A percentile compares a stretch with the other conserved stretches of the same genome.
Evolutionary conservation across 2,329 filamentous ascomycete species (phyloP).

Genomic region (Calonectria pseudoturangicola): DNA sequence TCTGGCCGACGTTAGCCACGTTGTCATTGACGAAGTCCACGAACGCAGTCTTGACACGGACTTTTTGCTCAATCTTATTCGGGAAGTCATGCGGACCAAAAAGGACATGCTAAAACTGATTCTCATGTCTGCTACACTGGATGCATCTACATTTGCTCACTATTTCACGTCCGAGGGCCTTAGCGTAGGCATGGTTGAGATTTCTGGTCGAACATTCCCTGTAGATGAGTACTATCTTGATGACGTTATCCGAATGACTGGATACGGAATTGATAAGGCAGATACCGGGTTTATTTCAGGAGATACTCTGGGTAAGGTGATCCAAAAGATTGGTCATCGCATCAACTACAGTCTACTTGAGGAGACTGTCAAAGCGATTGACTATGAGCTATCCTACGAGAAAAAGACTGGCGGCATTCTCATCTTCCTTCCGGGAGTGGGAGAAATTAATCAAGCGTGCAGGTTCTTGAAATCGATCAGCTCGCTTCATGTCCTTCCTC

Average conservation of each 20-base stretch:
- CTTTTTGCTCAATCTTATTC: slow-evolving; percentile 90
- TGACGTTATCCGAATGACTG: slow-evolving; percentile 87
- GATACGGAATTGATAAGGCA: slow-evolving; percentile 75
- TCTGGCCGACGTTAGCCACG: slow-evolving; percentile 92
- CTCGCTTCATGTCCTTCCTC: slow-evolving; percentile 84
- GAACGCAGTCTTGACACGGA: slow-evolving; percentile 96
- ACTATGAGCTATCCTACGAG: slow-evolving; percentile 80
- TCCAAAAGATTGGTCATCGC: slow-evolving; percentile 84
- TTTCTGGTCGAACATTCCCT: slow-evolving; percentile 90
- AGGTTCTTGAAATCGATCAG: slow-evolving; percentile 77
- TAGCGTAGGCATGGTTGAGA: slow-evolving; percentile 87
- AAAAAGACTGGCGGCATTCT: slow-evolving; percentile 87
- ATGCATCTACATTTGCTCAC: slow-evolving; percentile 87
- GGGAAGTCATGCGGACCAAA: slow-evolving; percentile 84
- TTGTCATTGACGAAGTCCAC: slow-evolving; percentile 97
- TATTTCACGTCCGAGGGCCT: slow-evolving; percentile 85
- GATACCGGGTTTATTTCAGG: slow-evolving; percentile 68
- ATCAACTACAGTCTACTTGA: slow-evolving; percentile 95
- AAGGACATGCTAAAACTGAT: slow-evolving; percentile 91
- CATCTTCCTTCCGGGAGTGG: slow-evolving; percentile 94
- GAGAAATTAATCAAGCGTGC: slow-evolving; percentile 91
- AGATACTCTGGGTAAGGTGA: slow-evolving; percentile 79
- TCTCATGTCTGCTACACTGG: slow-evolving; percentile 96
- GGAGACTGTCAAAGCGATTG: slow-evolving; percentile 87
- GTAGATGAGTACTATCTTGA: slow-evolving; percentile 94